These are phyloP conservation scores for Neoboletus subvelutipes DNA, from an alignment of 768 basidiomycete species.

Conservation along the genomic window DNA sequence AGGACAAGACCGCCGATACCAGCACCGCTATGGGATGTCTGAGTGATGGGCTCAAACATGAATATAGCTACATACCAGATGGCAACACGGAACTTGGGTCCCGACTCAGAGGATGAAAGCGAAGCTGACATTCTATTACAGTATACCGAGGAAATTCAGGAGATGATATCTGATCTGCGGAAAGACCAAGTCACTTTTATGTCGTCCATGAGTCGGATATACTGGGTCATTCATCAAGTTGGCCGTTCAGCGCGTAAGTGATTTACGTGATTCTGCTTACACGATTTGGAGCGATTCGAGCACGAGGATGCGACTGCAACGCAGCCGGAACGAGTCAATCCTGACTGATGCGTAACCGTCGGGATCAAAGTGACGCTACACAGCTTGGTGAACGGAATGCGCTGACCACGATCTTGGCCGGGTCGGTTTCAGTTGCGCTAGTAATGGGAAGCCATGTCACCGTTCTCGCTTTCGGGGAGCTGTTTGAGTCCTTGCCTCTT, in stretches of 20 bases:
- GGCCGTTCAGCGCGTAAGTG: too few species aligned
- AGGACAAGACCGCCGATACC: conserved; percentile 46
- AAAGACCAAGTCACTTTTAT: neutral
- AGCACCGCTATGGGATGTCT: conserved; percentile 29
- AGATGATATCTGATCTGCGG: neutral
- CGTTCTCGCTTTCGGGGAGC: too few species aligned
- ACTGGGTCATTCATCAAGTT: neutral
- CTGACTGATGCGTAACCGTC: too few species aligned
- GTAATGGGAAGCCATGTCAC: too few species aligned
- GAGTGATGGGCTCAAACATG: neutral
- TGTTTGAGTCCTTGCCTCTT: too few species aligned
- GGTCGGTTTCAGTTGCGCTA: too few species aligned
- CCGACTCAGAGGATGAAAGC: neutral
- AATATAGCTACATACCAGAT: conserved; percentile 15
- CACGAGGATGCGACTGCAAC: neutral
- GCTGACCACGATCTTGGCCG: too few species aligned
- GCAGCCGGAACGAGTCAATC: neutral
- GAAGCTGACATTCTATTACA: neutral
- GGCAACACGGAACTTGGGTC: conserved; percentile 18
- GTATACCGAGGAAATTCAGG: too few species aligned
- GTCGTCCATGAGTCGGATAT: neutral
- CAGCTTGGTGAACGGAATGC: too few species aligned
- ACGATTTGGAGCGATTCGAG: too few species aligned
- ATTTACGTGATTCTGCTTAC: neutral
- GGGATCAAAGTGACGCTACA: too few species aligned